Evolutionary conservation across 208 protist species (phyloP), one percentile per base, ranked within the genome.

Genomic region (Tritrichomonas musculus): DNA sequence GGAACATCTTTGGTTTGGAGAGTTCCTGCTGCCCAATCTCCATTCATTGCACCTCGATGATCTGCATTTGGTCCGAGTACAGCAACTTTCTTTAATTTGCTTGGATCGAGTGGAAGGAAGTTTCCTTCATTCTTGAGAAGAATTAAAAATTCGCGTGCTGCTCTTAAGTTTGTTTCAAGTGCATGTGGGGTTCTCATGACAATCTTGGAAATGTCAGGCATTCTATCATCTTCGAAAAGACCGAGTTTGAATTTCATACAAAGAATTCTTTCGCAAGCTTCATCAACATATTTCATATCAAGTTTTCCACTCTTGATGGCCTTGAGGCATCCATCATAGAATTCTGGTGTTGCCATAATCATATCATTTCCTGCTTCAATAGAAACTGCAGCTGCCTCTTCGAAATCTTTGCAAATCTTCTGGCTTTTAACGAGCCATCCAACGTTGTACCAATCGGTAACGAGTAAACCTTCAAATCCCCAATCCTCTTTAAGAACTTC

Each of bases 391-490:
- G 77, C 41, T 17, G 77, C 77, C 5, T 88, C 77, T 57, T 57
- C 77, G 27, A 44, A 88, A 53, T 44, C 39, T 57, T 44, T 30
- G 30, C 41, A 88, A 39, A 88, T 39, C 17, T 88, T 53, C 57
- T 88, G 77, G 39, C 57, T 47, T 53, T 88, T 33, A 17, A 88
- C 47, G 13, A 88, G 47, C 47, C 77, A 57, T 44, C 77, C 77
- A 49, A 88, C 77, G 17, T 88, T 88, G 27, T 88, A 39, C 41
- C 47, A 88, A 50, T 88, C 77, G 30, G 95, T 95, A 20, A 96
- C 94, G n/a, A 96, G 55, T 93, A 96, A 69, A 11, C 93, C 94
- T 60, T 94, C 77, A 75, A 96, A 96, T 25, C 95, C 94, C 77
- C 77, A 88, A 14, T 60, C 20, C 17, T 88, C 47, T 50, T 88